These are phyloP conservation scores for Agrostemma githago DNA, from an alignment of 148 eudicot genomes.

Conservation along the genomic window DNA sequence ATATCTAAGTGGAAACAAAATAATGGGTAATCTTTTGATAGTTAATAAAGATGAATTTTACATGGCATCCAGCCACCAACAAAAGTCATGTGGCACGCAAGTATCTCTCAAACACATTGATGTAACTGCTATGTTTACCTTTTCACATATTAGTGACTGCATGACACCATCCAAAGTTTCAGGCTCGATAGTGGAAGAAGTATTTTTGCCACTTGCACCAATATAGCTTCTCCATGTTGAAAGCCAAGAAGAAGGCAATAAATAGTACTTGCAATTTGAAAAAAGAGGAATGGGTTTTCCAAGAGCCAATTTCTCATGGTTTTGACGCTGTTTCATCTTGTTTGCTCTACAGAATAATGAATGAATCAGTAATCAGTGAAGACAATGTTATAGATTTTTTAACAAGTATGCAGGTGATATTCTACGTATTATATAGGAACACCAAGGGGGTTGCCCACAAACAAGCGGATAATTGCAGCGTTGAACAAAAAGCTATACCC, in stretches of 20 bases:
- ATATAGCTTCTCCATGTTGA: conserved; percentile 78
- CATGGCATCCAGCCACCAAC: neutral
- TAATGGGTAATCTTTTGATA: too few species aligned
- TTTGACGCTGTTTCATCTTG: conserved; percentile 74
- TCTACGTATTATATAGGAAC: too few species aligned
- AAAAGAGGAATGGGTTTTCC: conserved; percentile 53
- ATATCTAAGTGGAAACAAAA: too few species aligned
- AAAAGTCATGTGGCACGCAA: neutral
- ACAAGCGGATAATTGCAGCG: too few species aligned
- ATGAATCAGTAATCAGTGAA: conserved; percentile 21
- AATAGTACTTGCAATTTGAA: conserved; percentile 54
- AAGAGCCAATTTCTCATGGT: conserved; percentile 79
- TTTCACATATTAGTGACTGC: conserved; percentile 54
- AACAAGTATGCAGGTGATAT: neutral
- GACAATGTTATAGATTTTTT: neutral
- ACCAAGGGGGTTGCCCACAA: too few species aligned
- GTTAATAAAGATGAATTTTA: neutral
- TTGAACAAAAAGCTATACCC: neutral
- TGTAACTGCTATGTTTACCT: conserved; percentile 35
- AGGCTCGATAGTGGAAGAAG: conserved; percentile 51
- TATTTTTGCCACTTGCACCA: conserved; percentile 60
- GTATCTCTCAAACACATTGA: neutral
- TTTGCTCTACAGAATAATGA: conserved; percentile 53
- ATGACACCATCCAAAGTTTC: conserved; percentile 48
- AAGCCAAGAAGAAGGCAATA: conserved; percentile 86